These are phyloP conservation scores for Coemansia sp. DNA, from an alignment of 192 early-diverging fungal species.

Conservation along the genomic window DNA sequence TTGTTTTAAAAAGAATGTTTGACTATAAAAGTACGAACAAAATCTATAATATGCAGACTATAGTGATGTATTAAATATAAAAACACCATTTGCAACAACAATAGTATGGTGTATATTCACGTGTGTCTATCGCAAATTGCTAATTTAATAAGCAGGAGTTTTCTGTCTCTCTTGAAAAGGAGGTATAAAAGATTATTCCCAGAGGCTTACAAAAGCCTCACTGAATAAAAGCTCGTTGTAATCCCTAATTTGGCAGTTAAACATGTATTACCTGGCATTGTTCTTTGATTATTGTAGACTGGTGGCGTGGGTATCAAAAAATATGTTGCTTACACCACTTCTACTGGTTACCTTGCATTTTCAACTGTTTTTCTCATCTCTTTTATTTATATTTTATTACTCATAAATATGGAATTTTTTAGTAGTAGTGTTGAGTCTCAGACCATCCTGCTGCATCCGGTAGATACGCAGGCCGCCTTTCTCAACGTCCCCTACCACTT, in stretches of 20 bases:
- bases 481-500: conserved; percentile 47
- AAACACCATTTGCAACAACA: no score
- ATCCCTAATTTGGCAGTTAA: background rate
- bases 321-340: no score
- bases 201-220: background rate
- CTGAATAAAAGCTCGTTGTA: background rate
- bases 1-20: no score
- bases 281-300: background rate
- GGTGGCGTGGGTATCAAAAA: background rate
- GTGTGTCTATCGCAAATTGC: no score
- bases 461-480: conserved; percentile 50
- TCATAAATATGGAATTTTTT: conserved; percentile 36
- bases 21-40: no score
- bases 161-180: background rate
- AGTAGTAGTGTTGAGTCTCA: conserved; percentile 29
- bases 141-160: no score
- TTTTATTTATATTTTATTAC: background rate
- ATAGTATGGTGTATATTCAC: no score
- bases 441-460: conserved; percentile 34
- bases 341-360: background rate
- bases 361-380: background rate
- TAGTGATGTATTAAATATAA: no score
- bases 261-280: background rate
- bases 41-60: no score
- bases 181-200: background rate